Evolutionary conservation across 257 asterid species (phyloP).

Genomic region (Rauvolfia tetraphylla): DNA sequence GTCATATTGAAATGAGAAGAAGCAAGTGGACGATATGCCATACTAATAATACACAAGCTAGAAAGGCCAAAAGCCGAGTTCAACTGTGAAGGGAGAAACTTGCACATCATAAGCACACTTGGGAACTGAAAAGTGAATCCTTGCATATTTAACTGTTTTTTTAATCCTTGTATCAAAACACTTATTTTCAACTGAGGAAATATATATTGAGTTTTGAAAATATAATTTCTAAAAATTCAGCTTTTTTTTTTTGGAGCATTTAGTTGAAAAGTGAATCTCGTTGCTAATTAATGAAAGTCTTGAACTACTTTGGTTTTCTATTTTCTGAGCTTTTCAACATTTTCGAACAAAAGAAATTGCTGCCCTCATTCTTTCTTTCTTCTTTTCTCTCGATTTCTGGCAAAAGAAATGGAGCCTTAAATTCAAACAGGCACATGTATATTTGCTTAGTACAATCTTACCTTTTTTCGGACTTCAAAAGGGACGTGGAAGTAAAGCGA

Average conservation of each 20-base stretch:
- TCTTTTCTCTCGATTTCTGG: neutral
- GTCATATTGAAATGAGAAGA: no score
- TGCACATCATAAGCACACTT: no score
- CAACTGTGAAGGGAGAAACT: no score
- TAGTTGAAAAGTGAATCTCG: neutral
- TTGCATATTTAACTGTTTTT: no score
- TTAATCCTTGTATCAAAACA: no score
- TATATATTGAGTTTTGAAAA: no score
- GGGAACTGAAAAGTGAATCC: no score
- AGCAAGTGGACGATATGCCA: no score
- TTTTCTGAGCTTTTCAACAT: neutral
- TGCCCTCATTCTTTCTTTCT: neutral
- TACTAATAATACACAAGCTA: no score
- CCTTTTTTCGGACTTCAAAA: neutral
- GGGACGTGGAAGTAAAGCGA: neutral
- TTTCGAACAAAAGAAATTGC: neutral
- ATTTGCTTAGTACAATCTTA: neutral
- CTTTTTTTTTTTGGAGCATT: neutral
- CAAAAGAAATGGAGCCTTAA: neutral
- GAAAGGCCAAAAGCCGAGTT: no score
- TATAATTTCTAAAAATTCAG: neutral
- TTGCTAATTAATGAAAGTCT: neutral
- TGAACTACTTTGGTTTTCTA: no score
- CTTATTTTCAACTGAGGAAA: no score
- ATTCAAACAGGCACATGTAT: neutral